These are phyloP conservation scores for Imleria badia DNA, from an alignment of 768 basidiomycete species.

Conservation along the genomic window DNA sequence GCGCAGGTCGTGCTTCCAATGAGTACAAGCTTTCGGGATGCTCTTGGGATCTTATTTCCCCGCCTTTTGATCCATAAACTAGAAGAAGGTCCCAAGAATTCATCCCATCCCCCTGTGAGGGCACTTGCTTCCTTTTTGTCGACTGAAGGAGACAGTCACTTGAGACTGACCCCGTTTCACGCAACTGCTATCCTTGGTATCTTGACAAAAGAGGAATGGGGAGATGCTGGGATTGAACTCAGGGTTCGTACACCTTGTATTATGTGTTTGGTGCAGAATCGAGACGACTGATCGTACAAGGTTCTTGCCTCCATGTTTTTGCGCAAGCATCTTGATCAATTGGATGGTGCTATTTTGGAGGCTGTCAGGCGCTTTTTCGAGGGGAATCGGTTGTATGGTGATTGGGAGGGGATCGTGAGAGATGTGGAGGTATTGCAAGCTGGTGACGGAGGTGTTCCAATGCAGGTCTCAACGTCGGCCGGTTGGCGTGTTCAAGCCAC, in stretches of 20 bases:
- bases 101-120: conserved; percentile 13
- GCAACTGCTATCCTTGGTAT: conserved; percentile 37
- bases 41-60: conserved; percentile 32
- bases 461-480: background rate
- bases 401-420: conserved; percentile 13
- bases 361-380: conserved; percentile 21
- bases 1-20: conserved; percentile 27
- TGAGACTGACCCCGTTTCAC: conserved; percentile 33
- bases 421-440: conserved; percentile 12
- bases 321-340: conserved; percentile 25
- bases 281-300: conserved; percentile 14
- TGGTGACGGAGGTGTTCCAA: background rate
- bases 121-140: conserved; percentile 24
- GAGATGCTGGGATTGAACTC: conserved; percentile 30
- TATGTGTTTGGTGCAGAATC: background rate
- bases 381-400: conserved; percentile 15
- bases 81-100: conserved; percentile 37
- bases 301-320: conserved; percentile 33
- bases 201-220: conserved; percentile 41
- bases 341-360: conserved; percentile 27
- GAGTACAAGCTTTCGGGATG: conserved; percentile 25
- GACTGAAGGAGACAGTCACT: conserved; percentile 24
- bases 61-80: conserved; percentile 39
- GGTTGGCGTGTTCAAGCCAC: conserved; percentile 27
- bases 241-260: conserved; percentile 31